phyloP scores from a whole-genome alignment of 202 grass and related monocot species.

The Carex sylvatica region DNA sequence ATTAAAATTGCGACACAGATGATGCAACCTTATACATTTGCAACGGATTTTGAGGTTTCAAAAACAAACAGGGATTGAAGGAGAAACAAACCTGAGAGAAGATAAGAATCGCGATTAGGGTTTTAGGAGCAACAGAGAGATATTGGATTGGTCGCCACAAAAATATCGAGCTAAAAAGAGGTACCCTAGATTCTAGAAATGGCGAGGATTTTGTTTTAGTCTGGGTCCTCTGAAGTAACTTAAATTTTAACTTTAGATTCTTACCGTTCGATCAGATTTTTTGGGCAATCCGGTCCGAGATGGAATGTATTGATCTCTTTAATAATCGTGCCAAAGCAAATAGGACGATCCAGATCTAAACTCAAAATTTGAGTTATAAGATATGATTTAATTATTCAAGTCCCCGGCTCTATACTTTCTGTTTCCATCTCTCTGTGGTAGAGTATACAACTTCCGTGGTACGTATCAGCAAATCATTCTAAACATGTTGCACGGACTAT shows the following conservation, averaged over 20 bases:
- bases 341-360: too few relatives aligned
- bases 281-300: too few relatives aligned
- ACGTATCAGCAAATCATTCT: too few relatives aligned
- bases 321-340: too few relatives aligned
- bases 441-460: neutral
- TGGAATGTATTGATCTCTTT: too few relatives aligned
- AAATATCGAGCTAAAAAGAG: neutral
- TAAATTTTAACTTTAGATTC: too few relatives aligned
- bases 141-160: neutral
- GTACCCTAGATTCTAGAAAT: neutral
- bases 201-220: neutral
- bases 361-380: too few relatives aligned
- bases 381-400: too few relatives aligned
- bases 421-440: neutral
- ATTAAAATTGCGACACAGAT: neutral
- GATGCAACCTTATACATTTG: neutral
- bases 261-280: too few relatives aligned
- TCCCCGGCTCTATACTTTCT: neutral
- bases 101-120: constrained; percentile 5
- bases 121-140: neutral
- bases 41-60: neutral
- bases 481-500: neutral
- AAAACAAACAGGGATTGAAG: neutral
- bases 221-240: too few relatives aligned
- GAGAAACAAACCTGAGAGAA: constrained; percentile 16